Evolutionary conservation across 108 stramenopile genomes (phyloP).

Genomic region (Conticribra weissflogii): DNA sequence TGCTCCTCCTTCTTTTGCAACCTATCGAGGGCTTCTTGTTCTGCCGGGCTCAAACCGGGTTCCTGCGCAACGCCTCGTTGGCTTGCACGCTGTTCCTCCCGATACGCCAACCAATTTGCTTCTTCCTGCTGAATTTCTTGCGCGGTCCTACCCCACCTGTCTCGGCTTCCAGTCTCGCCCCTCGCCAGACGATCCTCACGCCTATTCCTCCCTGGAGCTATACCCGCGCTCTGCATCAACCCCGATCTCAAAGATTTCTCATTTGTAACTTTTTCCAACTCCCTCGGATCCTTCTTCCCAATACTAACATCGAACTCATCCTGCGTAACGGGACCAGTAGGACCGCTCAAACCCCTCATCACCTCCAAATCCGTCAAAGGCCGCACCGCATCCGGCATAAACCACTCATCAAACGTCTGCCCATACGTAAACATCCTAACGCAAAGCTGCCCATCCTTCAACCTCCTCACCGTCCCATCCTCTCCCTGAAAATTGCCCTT

Average conservation of each 20-base stretch:
- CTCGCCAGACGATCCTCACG: constrained; percentile 71
- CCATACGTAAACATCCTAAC: constrained; percentile 85
- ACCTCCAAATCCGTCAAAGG: constrained; percentile 69
- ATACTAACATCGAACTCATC: constrained; percentile 60
- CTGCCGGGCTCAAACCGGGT: too few species aligned
- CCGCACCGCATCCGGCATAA: constrained; percentile 75
- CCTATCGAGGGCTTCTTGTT: too few species aligned
- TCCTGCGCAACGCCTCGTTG: constrained; percentile 41
- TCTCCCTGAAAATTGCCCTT: constrained; percentile 67
- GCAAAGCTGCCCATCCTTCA: constrained; percentile 76
- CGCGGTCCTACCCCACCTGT: constrained; percentile 54
- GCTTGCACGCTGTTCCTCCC: constrained; percentile 64
- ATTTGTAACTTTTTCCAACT: constrained; percentile 10
- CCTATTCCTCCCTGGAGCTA: constrained; percentile 58
- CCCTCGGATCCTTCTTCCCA: constrained; percentile 42
- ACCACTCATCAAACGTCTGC: constrained; percentile 75
- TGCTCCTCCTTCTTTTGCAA: constrained; percentile 32
- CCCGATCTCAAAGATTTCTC: constrained; percentile 30
- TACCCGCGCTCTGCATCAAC: constrained; percentile 43
- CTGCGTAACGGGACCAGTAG: constrained; percentile 64
- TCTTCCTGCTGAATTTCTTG: constrained; percentile 59
- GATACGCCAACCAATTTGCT: constrained; percentile 75
- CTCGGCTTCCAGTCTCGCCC: constrained; percentile 48
- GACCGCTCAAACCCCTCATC: constrained; percentile 70
- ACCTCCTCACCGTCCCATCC: constrained; percentile 72